phyloP scores from a whole-genome alignment of 306 rosid genomes.

The Ormosia emarginata region DNA sequence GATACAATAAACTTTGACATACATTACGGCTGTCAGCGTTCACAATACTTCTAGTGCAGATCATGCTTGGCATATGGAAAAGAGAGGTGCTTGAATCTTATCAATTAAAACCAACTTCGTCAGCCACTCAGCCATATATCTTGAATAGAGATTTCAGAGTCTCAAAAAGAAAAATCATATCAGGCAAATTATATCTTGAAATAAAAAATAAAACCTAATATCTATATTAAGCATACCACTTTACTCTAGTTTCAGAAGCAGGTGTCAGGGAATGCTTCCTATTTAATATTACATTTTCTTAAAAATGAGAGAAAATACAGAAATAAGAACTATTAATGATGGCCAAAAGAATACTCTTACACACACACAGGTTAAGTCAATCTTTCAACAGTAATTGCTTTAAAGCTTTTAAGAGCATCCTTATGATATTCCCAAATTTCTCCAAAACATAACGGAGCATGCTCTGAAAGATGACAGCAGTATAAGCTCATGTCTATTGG shows the following conservation, averaged over 20 bases:
- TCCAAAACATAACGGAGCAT: neutral
- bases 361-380: neutral
- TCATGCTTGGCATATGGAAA: neutral
- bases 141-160: neutral
- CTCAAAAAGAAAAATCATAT: neutral
- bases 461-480: neutral
- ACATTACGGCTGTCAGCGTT: neutral
- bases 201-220: neutral
- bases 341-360: neutral
- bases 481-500: neutral
- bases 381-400: neutral
- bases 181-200: neutral
- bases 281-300: neutral
- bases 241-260: neutral
- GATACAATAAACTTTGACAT: neutral
- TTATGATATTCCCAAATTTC: neutral
- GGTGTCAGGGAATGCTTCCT: neutral
- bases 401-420: neutral
- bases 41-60: neutral
- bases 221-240: constrained; percentile 2
- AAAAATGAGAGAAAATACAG: neutral
- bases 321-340: neutral
- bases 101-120: constrained; percentile 6
- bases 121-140: neutral
- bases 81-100: neutral